These are phyloP conservation scores for Penicillium sp. DNA, from an alignment of 2,329 filamentous ascomycete species.

Conservation along the genomic window DNA sequence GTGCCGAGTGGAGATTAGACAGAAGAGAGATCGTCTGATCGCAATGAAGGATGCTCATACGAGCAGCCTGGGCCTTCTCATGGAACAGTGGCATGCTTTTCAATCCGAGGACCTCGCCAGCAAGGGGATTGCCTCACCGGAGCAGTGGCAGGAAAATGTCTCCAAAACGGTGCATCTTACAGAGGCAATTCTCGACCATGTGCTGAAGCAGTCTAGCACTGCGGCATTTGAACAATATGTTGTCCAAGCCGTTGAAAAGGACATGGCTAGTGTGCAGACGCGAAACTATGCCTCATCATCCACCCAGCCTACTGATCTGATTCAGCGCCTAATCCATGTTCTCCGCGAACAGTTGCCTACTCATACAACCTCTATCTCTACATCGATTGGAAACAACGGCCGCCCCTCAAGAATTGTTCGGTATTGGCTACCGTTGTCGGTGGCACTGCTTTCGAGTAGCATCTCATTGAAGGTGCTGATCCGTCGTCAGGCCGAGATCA, in stretches of 20 bases:
- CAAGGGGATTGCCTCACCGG: slow-evolving; percentile 40
- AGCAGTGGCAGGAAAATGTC: slow-evolving; percentile 72
- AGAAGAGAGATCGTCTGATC: slow-evolving; percentile 70
- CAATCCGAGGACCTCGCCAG: slow-evolving; percentile 58
- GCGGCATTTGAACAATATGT: slow-evolving; percentile 58
- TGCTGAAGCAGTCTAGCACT: slow-evolving; percentile 58
- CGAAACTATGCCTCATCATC: slow-evolving; percentile 6
- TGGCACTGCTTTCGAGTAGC: slow-evolving; percentile 76
- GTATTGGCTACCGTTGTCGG: slow-evolving; percentile 81
- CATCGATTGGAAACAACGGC: slow-evolving; percentile 65
- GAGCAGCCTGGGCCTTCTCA: slow-evolving; percentile 80
- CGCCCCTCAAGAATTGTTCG: slow-evolving; percentile 73
- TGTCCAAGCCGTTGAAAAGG: slow-evolving; percentile 60
- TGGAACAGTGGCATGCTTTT: slow-evolving; percentile 79
- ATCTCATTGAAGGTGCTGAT: slow-evolving; percentile 79
- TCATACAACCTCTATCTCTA: slow-evolving; percentile 60
- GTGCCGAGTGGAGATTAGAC: slow-evolving; percentile 70
- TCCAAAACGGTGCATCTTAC: slow-evolving; percentile 81
- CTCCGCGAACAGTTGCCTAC: slow-evolving; percentile 68
- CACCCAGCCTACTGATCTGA: slow-evolving; percentile 41
- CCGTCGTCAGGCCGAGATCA: slow-evolving; percentile 72
- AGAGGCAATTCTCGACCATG: slow-evolving; percentile 77
- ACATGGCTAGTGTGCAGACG: slow-evolving; percentile 51
- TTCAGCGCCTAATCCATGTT: slow-evolving; percentile 53
- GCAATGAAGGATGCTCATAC: slow-evolving; percentile 77